Evolutionary conservation across 2,329 filamentous ascomycete species (phyloP), one percentile per base, ranked within the genome.

Genomic region (Pseudocercospora fuligena): DNA sequence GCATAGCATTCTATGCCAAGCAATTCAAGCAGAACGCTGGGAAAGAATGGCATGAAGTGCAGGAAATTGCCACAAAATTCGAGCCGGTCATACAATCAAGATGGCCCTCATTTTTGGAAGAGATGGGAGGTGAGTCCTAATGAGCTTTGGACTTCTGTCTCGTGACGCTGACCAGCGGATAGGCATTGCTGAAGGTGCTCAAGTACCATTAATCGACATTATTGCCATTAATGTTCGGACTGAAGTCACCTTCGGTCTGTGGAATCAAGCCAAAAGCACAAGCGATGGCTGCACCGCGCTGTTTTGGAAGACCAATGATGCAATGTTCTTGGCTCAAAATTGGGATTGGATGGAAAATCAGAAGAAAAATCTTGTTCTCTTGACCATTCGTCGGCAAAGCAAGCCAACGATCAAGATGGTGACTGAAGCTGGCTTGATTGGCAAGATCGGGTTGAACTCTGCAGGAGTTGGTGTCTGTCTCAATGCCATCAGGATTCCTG

Each of bases 381-480:
- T 83, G 19, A 81, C 81, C 43, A 83, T 87, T 58, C 73, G 75
- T 0, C 82, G 83, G 57, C 68, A 73, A 0, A 72, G 68, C 6
- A 82, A 82, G 29, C 85, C 86, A 0, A 78, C 78, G 1, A 83
- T 88, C 64, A 76, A 83, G 16, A 87, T 86, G 79, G 79, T 89
- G 23, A 89, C 87, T 0, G 87, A 89, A 72, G 86, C 83, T 0
- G 87, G 87, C 14, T 82, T 89, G 23, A 83, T 90, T 36, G 88
- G 87, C 14, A 91, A 91, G 75, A 89, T 90, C 23, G 89, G 89
- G 0, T 80, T 90, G 70, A 91, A 91, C 72, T 79, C 78, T 16
- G 73, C 75, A 0, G 87, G 88, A 0, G 86, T 90, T 0, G 88
- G 87, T 0, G 84, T 85, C 0, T 85, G 84, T 51, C 79, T 90